Evolutionary conservation across 1,284 basidiomycete species (phyloP).

Genomic region (Marasmius sp.): DNA sequence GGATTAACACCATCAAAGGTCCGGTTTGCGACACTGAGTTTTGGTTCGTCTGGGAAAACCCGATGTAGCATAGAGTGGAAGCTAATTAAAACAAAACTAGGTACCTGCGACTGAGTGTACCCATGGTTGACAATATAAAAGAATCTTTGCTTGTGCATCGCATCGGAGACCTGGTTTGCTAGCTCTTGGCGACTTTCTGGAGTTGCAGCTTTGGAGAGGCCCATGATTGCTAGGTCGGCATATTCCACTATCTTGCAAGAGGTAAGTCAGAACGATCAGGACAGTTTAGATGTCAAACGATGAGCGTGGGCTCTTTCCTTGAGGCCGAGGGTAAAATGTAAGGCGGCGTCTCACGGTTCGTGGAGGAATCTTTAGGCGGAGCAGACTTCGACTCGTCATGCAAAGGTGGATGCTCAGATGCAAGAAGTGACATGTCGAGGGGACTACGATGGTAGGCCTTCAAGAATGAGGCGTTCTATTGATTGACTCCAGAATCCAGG

Average conservation of each 20-base stretch:
- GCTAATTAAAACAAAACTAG: background rate
- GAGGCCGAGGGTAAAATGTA: background rate
- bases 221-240: constrained; percentile 65
- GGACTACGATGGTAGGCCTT: background rate
- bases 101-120: constrained; percentile 43
- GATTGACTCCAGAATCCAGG: too few relatives aligned
- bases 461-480: too few relatives aligned
- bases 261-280: background rate
- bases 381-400: background rate
- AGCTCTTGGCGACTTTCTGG: constrained; percentile 47
- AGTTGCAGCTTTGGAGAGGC: constrained; percentile 53
- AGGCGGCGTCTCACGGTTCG: background rate
- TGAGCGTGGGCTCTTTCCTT: background rate
- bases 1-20: constrained; percentile 10
- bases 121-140: constrained; percentile 66
- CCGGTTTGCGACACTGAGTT: constrained; percentile 6
- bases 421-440: background rate
- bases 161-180: constrained; percentile 50
- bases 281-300: background rate
- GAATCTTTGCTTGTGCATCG: constrained; percentile 61
- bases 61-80: background rate
- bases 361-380: background rate
- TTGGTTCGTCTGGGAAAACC: constrained; percentile 1
- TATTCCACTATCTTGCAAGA: constrained; percentile 31
- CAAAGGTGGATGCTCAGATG: background rate